Base-by-base conservation (phyloP, 345 rosid species). In the Gossypium raimondii region DNA sequence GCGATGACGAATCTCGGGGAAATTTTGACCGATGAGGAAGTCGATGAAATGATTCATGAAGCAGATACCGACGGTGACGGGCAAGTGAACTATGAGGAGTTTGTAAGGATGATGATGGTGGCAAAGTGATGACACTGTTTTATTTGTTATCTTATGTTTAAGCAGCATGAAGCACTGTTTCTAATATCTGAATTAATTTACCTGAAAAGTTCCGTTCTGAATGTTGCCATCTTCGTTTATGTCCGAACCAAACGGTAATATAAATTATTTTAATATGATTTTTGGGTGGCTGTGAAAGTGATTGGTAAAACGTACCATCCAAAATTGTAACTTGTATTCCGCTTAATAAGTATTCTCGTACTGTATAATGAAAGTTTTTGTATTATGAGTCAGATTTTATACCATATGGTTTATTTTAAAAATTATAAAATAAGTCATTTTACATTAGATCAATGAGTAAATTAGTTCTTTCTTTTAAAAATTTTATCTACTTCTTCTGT, bases 11-110 rank as follows among this genome's bases (percentile, higher is more conserved):
- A 64, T 64, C 69, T 64, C 2, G 50, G 69, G 50, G 51, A 64
- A 43, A 64, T n/a, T 13, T 64, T 41, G 25, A 64, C 69, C 18
- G 69, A 64, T 43, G 69, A 64, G 22, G 69, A 64, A 41, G 50
- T 64, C 25, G 69, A 64, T 64, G 70, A 65, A 65, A 65, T 65
- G 70, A 65, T 65, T 43, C 70, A 51, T 10, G 70, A 65, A 65
- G 70, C 70, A 11, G 70, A 65, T 65, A 9, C 14, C 11, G 51
- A 65, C 44, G 70, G 70, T 18, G 70, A 65, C 5, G 52, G 70
- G 3, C 29, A 65, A 51, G 70, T 65, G 51, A 65, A 65, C 51
- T 65, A 65, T 12, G 70, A 65, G 29, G 70, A 65, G 70, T 65
- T 65, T 44, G 70, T 65, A 65, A 65, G 52, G 70, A 65, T 65